phyloP scores from a whole-genome alignment of 108 stramenopile genomes.

The Tribonema minus region DNA sequence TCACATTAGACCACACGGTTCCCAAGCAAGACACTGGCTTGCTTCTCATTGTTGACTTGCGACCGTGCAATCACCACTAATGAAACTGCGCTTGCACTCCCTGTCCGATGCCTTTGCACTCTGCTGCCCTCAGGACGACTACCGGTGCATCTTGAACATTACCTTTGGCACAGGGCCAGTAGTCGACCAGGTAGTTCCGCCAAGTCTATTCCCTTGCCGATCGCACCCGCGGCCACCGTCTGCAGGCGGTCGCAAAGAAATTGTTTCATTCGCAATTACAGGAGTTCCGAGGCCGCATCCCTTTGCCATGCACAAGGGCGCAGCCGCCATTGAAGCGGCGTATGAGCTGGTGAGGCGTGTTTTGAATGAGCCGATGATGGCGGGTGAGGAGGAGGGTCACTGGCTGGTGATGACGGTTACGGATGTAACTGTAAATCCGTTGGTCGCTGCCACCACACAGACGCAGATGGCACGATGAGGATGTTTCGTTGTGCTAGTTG shows the following conservation, averaged over 20 bases:
- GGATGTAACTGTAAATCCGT: background rate
- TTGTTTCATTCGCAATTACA: conserved; percentile 4
- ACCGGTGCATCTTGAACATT: conserved; percentile 21
- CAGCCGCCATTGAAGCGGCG: conserved; percentile 11
- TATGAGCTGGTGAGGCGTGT: background rate
- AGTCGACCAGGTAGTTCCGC: background rate
- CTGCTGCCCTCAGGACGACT: conserved; percentile 16
- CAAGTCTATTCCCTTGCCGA: background rate
- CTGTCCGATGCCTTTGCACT: background rate
- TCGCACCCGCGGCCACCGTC: background rate
- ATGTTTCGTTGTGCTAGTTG: too few species aligned
- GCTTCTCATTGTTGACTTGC: background rate
- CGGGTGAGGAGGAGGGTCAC: background rate
- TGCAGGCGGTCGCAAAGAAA: conserved; percentile 3
- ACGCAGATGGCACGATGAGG: too few species aligned
- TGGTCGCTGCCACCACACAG: background rate
- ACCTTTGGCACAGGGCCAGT: conserved; percentile 5
- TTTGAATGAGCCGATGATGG: background rate
- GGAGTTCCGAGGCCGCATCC: conserved; percentile 30
- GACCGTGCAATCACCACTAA: background rate
- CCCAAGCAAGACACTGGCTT: background rate
- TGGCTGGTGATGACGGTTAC: background rate
- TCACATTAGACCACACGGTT: background rate
- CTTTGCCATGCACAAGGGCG: conserved; percentile 44
- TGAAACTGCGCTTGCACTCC: background rate